Evolutionary conservation across 106 monocot species (phyloP), one percentile per base, ranked within the genome.

Genomic region (Agapanthus africanus): DNA sequence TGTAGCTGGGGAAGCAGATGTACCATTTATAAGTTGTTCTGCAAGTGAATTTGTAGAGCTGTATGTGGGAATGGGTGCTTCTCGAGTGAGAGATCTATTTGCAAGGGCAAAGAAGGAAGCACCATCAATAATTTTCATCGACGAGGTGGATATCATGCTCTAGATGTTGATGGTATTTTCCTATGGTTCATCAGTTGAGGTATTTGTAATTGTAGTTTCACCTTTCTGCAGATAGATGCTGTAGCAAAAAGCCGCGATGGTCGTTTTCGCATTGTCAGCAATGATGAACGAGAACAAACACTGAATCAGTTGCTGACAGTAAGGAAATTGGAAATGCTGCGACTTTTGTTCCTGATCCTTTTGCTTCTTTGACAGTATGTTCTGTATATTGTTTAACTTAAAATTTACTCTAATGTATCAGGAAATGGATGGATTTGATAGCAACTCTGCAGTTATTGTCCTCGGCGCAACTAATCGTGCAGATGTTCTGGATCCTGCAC

Each of bases 401-500:
- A n/a, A n/a, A n/a, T n/a, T n/a, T n/a, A n/a, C n/a, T n/a, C n/a
- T n/a, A n/a, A n/a, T n/a, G n/a, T n/a, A n/a, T n/a, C n/a, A 97
- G 95, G 95, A 99, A 81, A 99, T 99, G 97, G 97, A 99, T 82
- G 97, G 97, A 50, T 99, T 99, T 83, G 97, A 99, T 52, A 99
- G 92, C 74, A 99, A 81, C 44, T 82, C 97, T 50, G 84, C 90
- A 35, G 97, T 99, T 64, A 99, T 99, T 60, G 92, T 99, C 36
- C 92, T 99, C 63, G 97, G 92, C 68, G 97, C 97, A 77, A 99
- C 97, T 50, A 99, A 93, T 69, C 86, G 97, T 41, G 83, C 97
- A 22, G 97, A 99, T 84, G 92, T 99, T 30, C 71, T 99, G 59
- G 97, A 99, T 68, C 92, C 97, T 60, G 97, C 97, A 71, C 92